Evolutionary conservation across 495 filamentous ascomycete species (phyloP).

Genomic region (Niebla homalea): DNA sequence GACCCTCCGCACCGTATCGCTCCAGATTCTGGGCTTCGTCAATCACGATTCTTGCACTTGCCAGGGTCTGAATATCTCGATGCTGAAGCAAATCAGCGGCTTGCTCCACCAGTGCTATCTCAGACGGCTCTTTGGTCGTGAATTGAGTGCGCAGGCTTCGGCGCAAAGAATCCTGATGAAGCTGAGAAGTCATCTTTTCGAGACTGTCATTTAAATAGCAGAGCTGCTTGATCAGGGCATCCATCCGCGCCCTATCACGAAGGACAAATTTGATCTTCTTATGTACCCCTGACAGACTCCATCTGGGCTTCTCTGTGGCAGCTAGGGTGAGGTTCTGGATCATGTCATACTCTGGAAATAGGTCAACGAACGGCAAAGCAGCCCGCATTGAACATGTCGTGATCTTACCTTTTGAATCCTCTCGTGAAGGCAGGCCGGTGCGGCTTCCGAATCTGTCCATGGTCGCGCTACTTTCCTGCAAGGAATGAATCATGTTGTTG

Average conservation of each 20-base stretch:
- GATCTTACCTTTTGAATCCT: conserved; percentile 7
- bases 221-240: conserved; percentile 13
- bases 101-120: not conserved
- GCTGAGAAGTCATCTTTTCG: conserved; percentile 11
- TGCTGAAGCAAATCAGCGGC: conserved; percentile 3
- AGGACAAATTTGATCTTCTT: conserved; percentile 13
- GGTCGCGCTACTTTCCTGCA: conserved; percentile 10
- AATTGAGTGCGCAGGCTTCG: conserved; percentile 4
- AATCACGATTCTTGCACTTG: not conserved
- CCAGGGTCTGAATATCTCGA: not conserved
- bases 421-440: conserved; percentile 5
- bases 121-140: not conserved
- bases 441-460: conserved; percentile 9
- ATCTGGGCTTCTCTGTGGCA: conserved; percentile 6
- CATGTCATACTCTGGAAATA: conserved; percentile 3
- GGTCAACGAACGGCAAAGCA: not conserved
- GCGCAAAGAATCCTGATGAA: conserved; percentile 11
- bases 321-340: conserved; percentile 8
- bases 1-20: not conserved
- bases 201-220: conserved; percentile 16
- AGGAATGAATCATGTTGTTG: conserved; percentile 9
- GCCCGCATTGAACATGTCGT: not conserved
- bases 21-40: not conserved
- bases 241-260: conserved; percentile 8
- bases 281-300: conserved; percentile 1